These are phyloP conservation scores for Acanthamoeba castellanii DNA, from an alignment of 208 protist species.

Conservation along the genomic window DNA sequence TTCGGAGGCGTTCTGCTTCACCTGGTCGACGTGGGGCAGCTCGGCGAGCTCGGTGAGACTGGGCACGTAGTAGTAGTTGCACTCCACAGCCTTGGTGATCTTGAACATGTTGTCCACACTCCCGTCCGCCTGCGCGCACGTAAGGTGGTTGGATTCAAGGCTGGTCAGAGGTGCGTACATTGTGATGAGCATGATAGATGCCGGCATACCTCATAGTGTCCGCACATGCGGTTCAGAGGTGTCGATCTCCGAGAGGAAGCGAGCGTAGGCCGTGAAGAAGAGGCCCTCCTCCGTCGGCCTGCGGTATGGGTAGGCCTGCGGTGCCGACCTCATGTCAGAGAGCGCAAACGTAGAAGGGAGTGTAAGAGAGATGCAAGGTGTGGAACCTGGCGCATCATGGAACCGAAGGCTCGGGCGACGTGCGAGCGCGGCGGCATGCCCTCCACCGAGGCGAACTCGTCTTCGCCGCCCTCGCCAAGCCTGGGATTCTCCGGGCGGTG, in stretches of 20 bases:
- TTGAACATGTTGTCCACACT: conserved; percentile 71
- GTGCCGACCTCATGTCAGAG: background rate
- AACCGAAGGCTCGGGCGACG: conserved; percentile 5
- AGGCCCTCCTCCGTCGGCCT: conserved; percentile 30
- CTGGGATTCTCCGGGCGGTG: conserved; percentile 50
- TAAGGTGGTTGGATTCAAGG: background rate
- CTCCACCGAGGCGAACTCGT: conserved; percentile 34
- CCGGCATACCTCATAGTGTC: background rate
- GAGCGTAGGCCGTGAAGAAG: conserved; percentile 59
- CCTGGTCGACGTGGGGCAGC: background rate
- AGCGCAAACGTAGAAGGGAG: no score
- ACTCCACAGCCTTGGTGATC: conserved; percentile 54
- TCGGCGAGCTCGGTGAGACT: conserved; percentile 8
- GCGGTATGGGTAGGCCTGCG: conserved; percentile 33
- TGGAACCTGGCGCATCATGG: conserved; percentile 37
- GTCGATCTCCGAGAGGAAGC: conserved; percentile 66
- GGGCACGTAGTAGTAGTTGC: conserved; percentile 73
- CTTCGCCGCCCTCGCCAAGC: conserved; percentile 16
- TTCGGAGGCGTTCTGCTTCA: background rate
- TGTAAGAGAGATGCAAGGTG: background rate
- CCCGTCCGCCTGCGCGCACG: background rate
- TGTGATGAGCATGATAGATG: background rate
- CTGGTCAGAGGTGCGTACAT: background rate
- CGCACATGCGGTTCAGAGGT: conserved; percentile 67
- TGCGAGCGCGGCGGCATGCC: conserved; percentile 17